Percentiles rank a stretch among this genome's conserved stretches.
phyloP scores from a whole-genome alignment of 371 early-diverging fungal species.

The Saksenaea vasiformis region DNA sequence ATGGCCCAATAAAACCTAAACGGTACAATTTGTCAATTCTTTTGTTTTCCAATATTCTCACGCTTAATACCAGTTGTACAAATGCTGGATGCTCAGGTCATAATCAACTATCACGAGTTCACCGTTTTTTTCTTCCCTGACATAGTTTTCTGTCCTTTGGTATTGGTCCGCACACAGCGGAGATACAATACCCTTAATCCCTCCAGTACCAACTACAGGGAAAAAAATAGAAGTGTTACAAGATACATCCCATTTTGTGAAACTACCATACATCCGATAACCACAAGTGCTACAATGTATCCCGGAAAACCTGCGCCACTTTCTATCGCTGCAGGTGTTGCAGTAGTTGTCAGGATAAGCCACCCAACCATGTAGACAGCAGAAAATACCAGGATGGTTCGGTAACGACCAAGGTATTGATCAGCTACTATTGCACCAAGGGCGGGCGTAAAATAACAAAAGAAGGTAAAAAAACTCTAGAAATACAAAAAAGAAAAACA shows the following conservation, averaged over 20 bases:
- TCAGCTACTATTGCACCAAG: conserved; percentile 82
- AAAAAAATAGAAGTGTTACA: conserved; percentile 47
- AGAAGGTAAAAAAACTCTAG: conserved; percentile 70
- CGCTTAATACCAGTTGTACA: conserved; percentile 61
- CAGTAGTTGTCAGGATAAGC: conserved; percentile 65
- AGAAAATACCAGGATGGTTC: conserved; percentile 72
- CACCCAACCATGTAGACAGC: conserved; percentile 63
- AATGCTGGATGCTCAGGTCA: conserved; percentile 59
- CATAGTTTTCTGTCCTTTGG: conserved; percentile 43
- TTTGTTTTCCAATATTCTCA: conserved; percentile 1
- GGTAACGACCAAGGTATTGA: conserved; percentile 77
- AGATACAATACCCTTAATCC: conserved; percentile 73
- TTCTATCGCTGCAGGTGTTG: conserved; percentile 50
- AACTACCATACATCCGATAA: conserved; percentile 35
- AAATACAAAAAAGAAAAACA: too few species aligned
- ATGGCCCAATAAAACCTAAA: conserved; percentile 79
- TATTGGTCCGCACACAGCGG: conserved; percentile 48
- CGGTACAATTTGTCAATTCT: neutral
- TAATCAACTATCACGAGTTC: conserved; percentile 61
- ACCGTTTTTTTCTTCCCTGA: conserved; percentile 49
- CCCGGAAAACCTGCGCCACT: conserved; percentile 60
- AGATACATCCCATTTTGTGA: neutral
- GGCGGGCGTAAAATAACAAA: conserved; percentile 76
- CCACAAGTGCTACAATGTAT: conserved; percentile 59
- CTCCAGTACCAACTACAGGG: conserved; percentile 83